Evolutionary conservation across 2,329 filamentous ascomycete species (phyloP), one percentile per base, ranked within the genome.

Genomic region (Colletotrichum sojae): DNA sequence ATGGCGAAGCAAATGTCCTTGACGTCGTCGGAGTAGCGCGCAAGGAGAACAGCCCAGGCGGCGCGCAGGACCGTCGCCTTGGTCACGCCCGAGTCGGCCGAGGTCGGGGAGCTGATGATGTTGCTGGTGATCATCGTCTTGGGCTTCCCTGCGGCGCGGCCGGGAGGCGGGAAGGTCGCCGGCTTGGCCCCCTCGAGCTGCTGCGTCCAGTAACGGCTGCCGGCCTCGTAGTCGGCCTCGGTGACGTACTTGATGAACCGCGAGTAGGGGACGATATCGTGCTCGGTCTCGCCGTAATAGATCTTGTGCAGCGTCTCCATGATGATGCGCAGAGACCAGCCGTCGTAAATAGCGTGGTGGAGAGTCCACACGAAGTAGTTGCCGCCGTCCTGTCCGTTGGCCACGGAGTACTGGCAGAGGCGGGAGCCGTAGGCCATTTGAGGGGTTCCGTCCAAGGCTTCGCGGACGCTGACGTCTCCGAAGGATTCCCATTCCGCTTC

Each of bases 11-110:
- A 73, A 27, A 83, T 76, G 55, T 81, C 79, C 10, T 76, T 64
- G 36, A 77, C 73, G 3, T 76, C 76, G 70, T 52, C 77, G 64
- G 80, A 75, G 65, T 82, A 82, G 6, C 78, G 70, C 1, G 77
- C 76, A 1, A 81, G 76, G 1, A 81, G 76, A 15, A 83, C 65
- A 5, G 80, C 80, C 82, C 82, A 84, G 4, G 81, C 82, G 18
- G 79, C 80, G 49, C 80, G 77, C 46, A 84, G 78, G 39, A 81
- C 74, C 5, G 79, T 81, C 2, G 82, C 78, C 10, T 80, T 73
- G 15, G 58, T 58, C 8, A 68, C 45, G n/a, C 15, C 25, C n/a
- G 53, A 61, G 22, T 49, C 31, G 4, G 5, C 31, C 31, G n/a
- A 39, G n/a, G 52, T 55, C 27, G 36, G 52, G 9, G 31, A 40